Evolutionary conservation across 2,329 filamentous ascomycete species (phyloP).

Genomic region (Cladosporium halotolerans): DNA sequence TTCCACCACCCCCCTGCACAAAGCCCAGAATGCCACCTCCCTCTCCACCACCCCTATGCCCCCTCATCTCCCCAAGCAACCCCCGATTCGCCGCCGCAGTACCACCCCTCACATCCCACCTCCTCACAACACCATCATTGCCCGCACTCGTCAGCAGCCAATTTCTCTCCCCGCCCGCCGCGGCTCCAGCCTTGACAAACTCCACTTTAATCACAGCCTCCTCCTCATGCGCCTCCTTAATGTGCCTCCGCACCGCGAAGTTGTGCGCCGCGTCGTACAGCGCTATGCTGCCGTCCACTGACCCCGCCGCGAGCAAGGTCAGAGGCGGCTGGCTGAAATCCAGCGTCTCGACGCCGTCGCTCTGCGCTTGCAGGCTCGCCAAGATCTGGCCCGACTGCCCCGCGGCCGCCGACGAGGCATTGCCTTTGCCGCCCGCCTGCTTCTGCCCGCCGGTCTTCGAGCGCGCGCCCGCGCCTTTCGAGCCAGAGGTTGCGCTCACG

Average conservation of each 20-base stretch:
- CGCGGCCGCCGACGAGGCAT: constrained; percentile 34
- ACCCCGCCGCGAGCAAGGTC: constrained; percentile 56
- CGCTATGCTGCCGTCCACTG: constrained; percentile 64
- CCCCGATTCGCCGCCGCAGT: constrained; percentile 62
- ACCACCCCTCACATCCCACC: constrained; percentile 76
- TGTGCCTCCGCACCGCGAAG: constrained; percentile 78
- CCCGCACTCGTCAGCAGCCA: constrained; percentile 82
- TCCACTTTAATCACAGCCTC: constrained; percentile 88
- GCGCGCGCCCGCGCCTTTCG: constrained; percentile 41
- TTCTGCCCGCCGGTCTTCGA: constrained; percentile 44
- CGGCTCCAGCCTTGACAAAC: constrained; percentile 53
- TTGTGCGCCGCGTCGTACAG: constrained; percentile 81
- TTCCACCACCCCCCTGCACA: constrained; percentile 70
- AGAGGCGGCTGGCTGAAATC: constrained; percentile 57
- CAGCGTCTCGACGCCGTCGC: constrained; percentile 71
- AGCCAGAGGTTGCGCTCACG: constrained; percentile 30
- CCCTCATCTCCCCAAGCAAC: constrained; percentile 79
- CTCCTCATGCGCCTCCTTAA: constrained; percentile 78
- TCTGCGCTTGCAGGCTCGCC: constrained; percentile 73
- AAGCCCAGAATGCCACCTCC: constrained; percentile 87
- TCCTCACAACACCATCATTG: constrained; percentile 82
- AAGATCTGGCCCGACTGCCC: constrained; percentile 67
- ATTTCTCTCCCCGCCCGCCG: constrained; percentile 25
- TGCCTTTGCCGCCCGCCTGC: constrained; percentile 35
- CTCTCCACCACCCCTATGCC: constrained; percentile 77